phyloP scores from a whole-genome alignment of 208 protist species.

The Phytomonas sp. region DNA sequence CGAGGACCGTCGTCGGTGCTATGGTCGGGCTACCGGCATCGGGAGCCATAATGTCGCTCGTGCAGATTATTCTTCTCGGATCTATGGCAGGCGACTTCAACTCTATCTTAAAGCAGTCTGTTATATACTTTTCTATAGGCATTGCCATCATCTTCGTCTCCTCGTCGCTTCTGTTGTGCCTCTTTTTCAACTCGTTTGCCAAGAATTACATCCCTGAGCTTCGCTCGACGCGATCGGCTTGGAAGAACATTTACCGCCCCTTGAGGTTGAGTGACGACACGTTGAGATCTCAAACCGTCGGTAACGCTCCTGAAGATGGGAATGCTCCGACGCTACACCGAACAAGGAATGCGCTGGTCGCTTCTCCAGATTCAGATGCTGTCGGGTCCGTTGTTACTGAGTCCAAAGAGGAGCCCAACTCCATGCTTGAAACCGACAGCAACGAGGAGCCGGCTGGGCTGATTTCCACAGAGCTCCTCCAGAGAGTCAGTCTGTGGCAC shows the following conservation, averaged over 20 bases:
- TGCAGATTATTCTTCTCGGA: conserved; percentile 62
- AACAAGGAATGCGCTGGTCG: background rate
- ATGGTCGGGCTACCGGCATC: conserved; percentile 48
- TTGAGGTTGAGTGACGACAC: background rate
- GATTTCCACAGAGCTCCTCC: conserved; percentile 27
- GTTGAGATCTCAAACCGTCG: background rate
- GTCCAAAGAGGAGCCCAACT: background rate
- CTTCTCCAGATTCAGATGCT: background rate
- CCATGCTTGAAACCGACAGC: background rate
- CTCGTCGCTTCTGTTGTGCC: conserved; percentile 17
- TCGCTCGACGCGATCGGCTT: conserved; percentile 23
- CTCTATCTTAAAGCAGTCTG: conserved; percentile 27
- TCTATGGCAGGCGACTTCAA: conserved; percentile 34
- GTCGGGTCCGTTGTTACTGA: background rate
- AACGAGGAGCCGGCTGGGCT: conserved; percentile 9
- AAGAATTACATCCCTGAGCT: conserved; percentile 48
- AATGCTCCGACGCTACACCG: background rate
- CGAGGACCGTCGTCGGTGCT: conserved; percentile 34
- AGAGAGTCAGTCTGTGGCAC: conserved; percentile 27
- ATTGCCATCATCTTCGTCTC: conserved; percentile 35
- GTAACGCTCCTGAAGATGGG: background rate
- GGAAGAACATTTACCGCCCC: conserved; percentile 19
- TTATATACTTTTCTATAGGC: conserved; percentile 59
- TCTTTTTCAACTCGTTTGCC: conserved; percentile 43
- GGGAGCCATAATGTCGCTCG: conserved; percentile 32